phyloP scores from a whole-genome alignment of 352 stramenopile genomes.

The Globisporangium perplexum region DNA sequence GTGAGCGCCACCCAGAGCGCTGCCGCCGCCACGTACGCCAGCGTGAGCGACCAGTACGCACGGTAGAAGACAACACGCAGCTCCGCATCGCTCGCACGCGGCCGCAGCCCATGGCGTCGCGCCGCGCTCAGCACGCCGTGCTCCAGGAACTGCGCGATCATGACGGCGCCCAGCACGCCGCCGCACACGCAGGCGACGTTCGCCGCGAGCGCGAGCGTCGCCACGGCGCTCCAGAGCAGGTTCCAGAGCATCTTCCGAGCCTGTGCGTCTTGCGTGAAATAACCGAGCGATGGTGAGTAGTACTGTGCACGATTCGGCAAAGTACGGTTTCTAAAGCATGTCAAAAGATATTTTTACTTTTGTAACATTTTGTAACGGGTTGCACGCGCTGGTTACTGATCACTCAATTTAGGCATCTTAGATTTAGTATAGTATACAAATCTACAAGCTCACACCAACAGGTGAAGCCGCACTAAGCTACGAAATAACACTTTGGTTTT shows the following conservation, averaged over 20 bases:
- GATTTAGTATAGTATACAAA: no score
- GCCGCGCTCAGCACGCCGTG: conserved; percentile 47
- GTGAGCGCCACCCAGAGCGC: conserved; percentile 60
- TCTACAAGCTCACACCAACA: no score
- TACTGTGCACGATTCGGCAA: no score
- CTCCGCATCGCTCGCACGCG: conserved; percentile 21
- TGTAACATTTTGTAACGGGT: no score
- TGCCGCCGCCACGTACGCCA: conserved; percentile 30
- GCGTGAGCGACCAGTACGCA: conserved; percentile 47
- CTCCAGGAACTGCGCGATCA: conserved; percentile 68
- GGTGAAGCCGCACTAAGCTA: no score
- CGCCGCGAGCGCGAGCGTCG: conserved; percentile 14
- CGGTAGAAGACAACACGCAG: conserved; percentile 57
- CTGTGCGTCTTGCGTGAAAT: not conserved
- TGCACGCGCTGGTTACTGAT: no score
- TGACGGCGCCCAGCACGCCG: conserved; percentile 34
- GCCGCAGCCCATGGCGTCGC: conserved; percentile 45
- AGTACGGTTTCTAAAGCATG: no score
- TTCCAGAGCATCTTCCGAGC: conserved; percentile 4
- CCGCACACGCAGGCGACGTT: conserved; percentile 18
- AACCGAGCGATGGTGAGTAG: no score
- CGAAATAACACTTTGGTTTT: no score
- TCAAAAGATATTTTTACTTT: no score
- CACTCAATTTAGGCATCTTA: no score
- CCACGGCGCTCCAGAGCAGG: conserved; percentile 9